Evolutionary conservation across 176 grass and related monocot species (phyloP), one percentile per base, ranked within the genome.

Genomic region (Oryza meyeriana): DNA sequence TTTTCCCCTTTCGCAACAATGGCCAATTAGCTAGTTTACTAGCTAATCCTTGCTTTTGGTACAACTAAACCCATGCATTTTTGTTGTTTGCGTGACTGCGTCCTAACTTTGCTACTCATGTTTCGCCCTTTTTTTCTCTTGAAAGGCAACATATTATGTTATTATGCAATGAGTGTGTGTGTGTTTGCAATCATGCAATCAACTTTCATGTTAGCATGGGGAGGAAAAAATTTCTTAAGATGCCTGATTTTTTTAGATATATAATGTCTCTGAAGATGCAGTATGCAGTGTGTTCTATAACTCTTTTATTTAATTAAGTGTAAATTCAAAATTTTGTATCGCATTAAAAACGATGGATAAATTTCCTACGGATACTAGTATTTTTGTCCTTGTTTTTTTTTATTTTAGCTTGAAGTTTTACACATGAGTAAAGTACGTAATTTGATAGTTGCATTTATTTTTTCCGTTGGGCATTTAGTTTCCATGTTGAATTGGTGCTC

Each of bases 1-100:
- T 31, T 45, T 58, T 22, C 59, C 59, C 11, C 32, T 16, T 32
- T 12, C 41, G 48, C 32, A 25, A 38, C 30, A 45, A 67, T 72
- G 22, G 35, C 17, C 22, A 17, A 40, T 42, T 73, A 13, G n/a
- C n/a, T n/a, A n/a, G 34, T 64, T 40, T 52, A 64, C 25, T 41
- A n/a, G n/a, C n/a, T n/a, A 48, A 30, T 30, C 38, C 62, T 27
- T 80, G 48, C 64, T 77, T 85, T 89, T 77, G 71, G 40, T 50
- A 24, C 71, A 75, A 42, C 41, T 22, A 81, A 77, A 45, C 65
- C 41, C 61, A 17, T 55, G 13, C 25, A 11, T 79, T 79, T 48
- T 10, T 28, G 22, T 81, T n/a, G 18, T 63, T 29, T 58, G 48
- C 31, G 26, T n/a, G n/a, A 25, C 13, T 71, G 0, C 40, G 12